A percentile compares a stretch with the other conserved stretches of the same genome.
These are phyloP conservation scores for Ophiosphaerella narmari DNA, from an alignment of 2,329 filamentous ascomycete genomes.

Conservation along the genomic window DNA sequence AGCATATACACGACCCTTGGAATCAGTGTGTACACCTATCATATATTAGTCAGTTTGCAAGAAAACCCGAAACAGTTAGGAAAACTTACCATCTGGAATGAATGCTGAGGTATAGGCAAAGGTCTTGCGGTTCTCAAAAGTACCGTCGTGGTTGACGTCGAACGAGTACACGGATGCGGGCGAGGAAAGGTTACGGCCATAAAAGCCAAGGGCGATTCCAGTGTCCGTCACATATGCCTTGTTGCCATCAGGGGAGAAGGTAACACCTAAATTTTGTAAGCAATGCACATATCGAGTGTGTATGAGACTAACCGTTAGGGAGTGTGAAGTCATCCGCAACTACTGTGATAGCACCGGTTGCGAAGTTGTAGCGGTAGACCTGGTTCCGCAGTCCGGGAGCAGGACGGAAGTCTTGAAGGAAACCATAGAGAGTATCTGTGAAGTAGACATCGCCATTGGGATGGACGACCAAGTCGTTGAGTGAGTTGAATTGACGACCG, in stretches of 20 bases:
- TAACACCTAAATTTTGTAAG: slow-evolving; percentile 35
- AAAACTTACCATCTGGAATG: slow-evolving; percentile 23
- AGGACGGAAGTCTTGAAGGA: slow-evolving; percentile 29
- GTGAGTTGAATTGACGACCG: slow-evolving; percentile 50
- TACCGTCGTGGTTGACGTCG: slow-evolving; percentile 25
- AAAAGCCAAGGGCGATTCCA: slow-evolving; percentile 25
- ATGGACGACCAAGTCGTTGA: slow-evolving; percentile 49
- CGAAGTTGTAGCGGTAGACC: slow-evolving; percentile 49
- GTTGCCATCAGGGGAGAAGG: slow-evolving; percentile 47
- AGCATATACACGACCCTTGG: slow-evolving; percentile 58
- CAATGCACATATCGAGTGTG: background rate
- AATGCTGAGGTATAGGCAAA: slow-evolving; percentile 23
- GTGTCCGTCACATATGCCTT: slow-evolving; percentile 53
- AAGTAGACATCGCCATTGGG: slow-evolving; percentile 52
- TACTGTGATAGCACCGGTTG: slow-evolving; percentile 44
- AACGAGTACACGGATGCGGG: slow-evolving; percentile 30
- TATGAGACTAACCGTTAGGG: slow-evolving; percentile 38
- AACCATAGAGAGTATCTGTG: slow-evolving; percentile 48
- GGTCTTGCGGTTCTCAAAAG: slow-evolving; percentile 26
- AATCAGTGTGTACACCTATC: slow-evolving; percentile 26
- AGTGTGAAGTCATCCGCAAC: slow-evolving; percentile 47
- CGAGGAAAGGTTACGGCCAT: slow-evolving; percentile 23
- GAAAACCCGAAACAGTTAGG: background rate
- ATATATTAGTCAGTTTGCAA: slow-evolving; percentile 2
- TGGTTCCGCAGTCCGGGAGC: slow-evolving; percentile 32